These are phyloP conservation scores for Ceriops tagal DNA, from an alignment of 345 rosid species.

Conservation along the genomic window DNA sequence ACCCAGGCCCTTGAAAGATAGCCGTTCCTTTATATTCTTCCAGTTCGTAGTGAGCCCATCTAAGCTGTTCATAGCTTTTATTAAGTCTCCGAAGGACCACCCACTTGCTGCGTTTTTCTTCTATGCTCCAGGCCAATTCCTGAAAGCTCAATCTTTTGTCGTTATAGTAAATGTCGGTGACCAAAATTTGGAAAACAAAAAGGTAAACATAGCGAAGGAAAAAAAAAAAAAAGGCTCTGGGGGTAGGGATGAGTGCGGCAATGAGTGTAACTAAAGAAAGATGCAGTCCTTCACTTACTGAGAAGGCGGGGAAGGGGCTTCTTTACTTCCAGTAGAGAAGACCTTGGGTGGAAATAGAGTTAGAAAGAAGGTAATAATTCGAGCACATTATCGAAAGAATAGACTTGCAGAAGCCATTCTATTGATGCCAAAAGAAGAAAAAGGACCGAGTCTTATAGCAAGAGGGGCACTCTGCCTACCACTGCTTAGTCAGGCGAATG, in stretches of 20 bases:
- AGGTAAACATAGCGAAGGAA: background rate
- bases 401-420: too few relatives aligned
- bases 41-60: slow-evolving; percentile 43
- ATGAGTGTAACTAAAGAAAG: background rate
- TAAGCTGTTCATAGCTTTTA: slow-evolving; percentile 27
- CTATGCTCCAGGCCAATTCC: background rate
- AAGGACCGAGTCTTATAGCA: too few relatives aligned
- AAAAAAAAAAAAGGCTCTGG: too few relatives aligned
- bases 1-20: slow-evolving; percentile 57
- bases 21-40: slow-evolving; percentile 57
- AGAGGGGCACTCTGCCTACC: too few relatives aligned
- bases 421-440: too few relatives aligned
- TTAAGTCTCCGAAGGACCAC: background rate
- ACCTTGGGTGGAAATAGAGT: too few relatives aligned
- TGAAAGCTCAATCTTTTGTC: background rate
- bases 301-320: too few relatives aligned
- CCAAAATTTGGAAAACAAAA: background rate
- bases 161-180: too few relatives aligned
- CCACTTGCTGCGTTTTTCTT: background rate
- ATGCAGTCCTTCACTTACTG: background rate
- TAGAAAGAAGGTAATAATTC: too few relatives aligned
- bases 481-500: background rate
- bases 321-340: too few relatives aligned
- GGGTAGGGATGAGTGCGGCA: too few relatives aligned
- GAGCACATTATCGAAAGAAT: too few relatives aligned